phyloP scores from a whole-genome alignment of 2,329 filamentous ascomycete genomes.

The Fusarium hostae region DNA sequence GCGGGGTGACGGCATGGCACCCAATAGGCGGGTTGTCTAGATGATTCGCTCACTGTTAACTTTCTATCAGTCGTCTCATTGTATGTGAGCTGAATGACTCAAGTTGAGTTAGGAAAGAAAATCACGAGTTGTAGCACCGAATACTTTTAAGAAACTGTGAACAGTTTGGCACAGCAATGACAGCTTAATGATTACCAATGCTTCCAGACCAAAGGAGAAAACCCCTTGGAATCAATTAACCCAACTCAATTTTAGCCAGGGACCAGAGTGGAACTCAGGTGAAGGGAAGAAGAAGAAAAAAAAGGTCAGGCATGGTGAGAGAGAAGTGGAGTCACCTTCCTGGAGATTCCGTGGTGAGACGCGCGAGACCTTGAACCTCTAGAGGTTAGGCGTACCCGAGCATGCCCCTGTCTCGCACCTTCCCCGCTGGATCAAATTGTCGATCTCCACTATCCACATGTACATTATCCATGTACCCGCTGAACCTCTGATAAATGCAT shows the following conservation, averaged over 20 bases:
- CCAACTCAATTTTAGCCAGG: slow-evolving; percentile 22
- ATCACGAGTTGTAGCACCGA: not conserved
- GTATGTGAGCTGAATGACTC: slow-evolving; percentile 4
- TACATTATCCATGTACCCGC: not conserved
- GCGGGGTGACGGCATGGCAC: slow-evolving; percentile 35
- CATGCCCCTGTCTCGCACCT: slow-evolving; percentile 28
- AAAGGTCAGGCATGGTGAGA: slow-evolving; percentile 29
- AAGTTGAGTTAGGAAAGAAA: slow-evolving; percentile 1
- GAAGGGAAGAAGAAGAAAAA: slow-evolving; percentile 7
- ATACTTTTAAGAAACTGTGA: not conserved
- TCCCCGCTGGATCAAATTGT: slow-evolving; percentile 22
- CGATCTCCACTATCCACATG: slow-evolving; percentile 15
- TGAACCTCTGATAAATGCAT: slow-evolving; percentile 31
- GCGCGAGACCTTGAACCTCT: slow-evolving; percentile 45
- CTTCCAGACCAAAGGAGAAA: not conserved
- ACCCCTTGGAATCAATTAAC: slow-evolving; percentile 7
- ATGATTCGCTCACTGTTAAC: not conserved
- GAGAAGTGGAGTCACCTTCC: slow-evolving; percentile 27
- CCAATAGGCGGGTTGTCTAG: slow-evolving; percentile 25
- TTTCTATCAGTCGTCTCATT: not conserved
- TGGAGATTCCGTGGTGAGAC: slow-evolving; percentile 43
- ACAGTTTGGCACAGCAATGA: not conserved
- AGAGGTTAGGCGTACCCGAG: slow-evolving; percentile 47
- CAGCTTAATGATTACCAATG: slow-evolving; percentile 24
- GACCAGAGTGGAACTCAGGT: slow-evolving; percentile 28